Conservation (phyloP, 2,329 filamentous ascomycete species). For the Cercospora beticola region DNA sequence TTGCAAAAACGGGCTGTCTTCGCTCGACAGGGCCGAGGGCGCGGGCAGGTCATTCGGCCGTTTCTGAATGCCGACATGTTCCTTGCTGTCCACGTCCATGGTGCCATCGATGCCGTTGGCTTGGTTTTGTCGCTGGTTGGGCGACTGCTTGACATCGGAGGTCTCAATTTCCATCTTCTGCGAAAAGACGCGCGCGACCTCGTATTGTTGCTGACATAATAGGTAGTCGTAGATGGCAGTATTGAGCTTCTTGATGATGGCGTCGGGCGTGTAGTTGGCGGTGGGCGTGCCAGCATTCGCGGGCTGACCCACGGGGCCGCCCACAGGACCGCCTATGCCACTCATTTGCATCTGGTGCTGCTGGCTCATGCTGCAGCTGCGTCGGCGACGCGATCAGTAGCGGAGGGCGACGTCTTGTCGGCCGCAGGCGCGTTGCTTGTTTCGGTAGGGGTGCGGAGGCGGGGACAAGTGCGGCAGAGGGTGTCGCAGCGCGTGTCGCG, state of each 20-base stretch:
- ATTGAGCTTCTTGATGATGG: conserved; percentile 65
- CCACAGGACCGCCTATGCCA: conserved; percentile 59
- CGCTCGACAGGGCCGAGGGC: conserved; percentile 65
- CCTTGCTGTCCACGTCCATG: conserved; percentile 78
- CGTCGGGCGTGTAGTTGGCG: conserved; percentile 36
- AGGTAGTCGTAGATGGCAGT: conserved; percentile 94
- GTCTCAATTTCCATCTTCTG: conserved; percentile 46
- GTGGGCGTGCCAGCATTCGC: conserved; percentile 34
- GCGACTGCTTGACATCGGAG: conserved; percentile 58
- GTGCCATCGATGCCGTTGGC: conserved; percentile 68
- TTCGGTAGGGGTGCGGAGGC: background rate
- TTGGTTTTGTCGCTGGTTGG: conserved; percentile 58
- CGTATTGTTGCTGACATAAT: conserved; percentile 77
- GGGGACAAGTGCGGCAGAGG: background rate
- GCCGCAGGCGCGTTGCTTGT: conserved; percentile 3
- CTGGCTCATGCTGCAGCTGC: conserved; percentile 53
- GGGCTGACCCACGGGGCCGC: conserved; percentile 53
- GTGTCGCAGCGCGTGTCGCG: conserved; percentile 2
- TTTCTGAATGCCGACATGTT: conserved; percentile 65
- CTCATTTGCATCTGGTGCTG: conserved; percentile 65
- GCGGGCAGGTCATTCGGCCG: conserved; percentile 77
- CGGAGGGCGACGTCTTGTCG: background rate
- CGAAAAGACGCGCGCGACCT: conserved; percentile 75
- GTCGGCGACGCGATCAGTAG: conserved; percentile 12
- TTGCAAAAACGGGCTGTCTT: conserved; percentile 80